Base-by-base conservation (phyloP, 768 basidiomycete species). In the Psilocybe sp. region DNA sequence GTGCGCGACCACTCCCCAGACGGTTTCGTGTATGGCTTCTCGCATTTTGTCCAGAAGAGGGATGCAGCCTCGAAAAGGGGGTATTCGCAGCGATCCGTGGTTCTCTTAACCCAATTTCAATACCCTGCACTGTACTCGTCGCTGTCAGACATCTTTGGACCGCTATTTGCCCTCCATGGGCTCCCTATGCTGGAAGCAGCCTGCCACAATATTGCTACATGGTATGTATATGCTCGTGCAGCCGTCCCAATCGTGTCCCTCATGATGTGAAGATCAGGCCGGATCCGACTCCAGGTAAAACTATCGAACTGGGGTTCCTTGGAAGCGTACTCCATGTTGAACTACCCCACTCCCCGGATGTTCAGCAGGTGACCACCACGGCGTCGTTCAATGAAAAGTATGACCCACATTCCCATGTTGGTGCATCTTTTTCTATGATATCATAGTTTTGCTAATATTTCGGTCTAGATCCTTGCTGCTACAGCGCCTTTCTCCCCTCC, bases 111-210 rank as follows among this genome's bases (percentile, higher is more conserved):
- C 0, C 83, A 87, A 56, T 79, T 87, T 51, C 80, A 89, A 67
- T 92, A 86, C 63, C 90, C 92, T 0, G 81, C 91, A 0, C 69
- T 98, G 10, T 98, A 91, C 69, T 80, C 85, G n/a, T 65, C 81
- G 0, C 64, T 95, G 19, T 69, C 80, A 16, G 69, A 69, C 13
- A 77, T 81, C 42, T 77, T 97, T 37, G 93, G 90, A 0, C 89
- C 92, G 0, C 66, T 88, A 20, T 89, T 84, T 60, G 79, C 84
- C 51, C 64, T 69, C 18, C 88, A 92, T 53, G 92, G 89, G 4
- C 76, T 80, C 4, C 77, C 89, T 0, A 93, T 92, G 76, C 71
- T 94, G 3, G 92, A 96, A 66, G 80, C 85, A 1, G 90, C 91
- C 2, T 93, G 90, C 62, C 81, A 94, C 59, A 89, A 89, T 52